Percentiles rank a stretch among this genome's conserved stretches.
Evolutionary conservation across 2,329 filamentous ascomycete genomes (phyloP).

Genomic region (Diplocarpon mali): DNA sequence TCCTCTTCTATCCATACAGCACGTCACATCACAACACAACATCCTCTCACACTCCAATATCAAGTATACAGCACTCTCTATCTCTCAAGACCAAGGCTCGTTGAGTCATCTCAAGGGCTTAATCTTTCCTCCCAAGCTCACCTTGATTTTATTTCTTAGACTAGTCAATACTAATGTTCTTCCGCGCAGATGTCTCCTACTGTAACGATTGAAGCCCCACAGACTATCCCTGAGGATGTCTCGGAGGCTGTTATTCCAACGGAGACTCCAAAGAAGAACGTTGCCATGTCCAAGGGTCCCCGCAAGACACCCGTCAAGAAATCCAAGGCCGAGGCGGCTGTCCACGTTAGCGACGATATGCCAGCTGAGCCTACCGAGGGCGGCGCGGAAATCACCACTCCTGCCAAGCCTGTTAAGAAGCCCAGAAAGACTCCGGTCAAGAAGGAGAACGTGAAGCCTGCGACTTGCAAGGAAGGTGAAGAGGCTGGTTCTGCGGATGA

Average conservation of each 20-base stretch:
- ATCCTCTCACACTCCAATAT: too few relatives aligned
- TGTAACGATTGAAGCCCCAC: too few relatives aligned
- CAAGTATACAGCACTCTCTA: too few relatives aligned
- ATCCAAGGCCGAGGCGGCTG: not conserved
- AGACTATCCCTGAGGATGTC: not conserved
- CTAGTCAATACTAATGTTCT: too few relatives aligned
- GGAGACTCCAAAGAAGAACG: too few relatives aligned
- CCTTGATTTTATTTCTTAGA: too few relatives aligned
- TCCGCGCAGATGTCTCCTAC: too few relatives aligned
- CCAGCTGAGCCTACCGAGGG: not conserved
- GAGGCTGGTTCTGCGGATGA: not conserved
- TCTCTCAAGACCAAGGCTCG: too few relatives aligned
- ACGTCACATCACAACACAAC: too few relatives aligned
- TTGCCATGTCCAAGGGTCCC: not conserved
- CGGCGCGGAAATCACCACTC: not conserved
- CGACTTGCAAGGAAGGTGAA: not conserved
- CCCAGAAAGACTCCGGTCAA: constrained; percentile 1
- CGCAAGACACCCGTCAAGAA: not conserved
- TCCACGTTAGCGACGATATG: not conserved
- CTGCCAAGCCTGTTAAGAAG: constrained; percentile 4
- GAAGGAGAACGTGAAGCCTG: constrained; percentile 1
- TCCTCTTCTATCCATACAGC: not conserved
- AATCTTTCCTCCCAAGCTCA: too few relatives aligned
- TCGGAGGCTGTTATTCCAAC: not conserved
- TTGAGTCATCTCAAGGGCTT: too few relatives aligned